phyloP scores from a whole-genome alignment of 2,329 filamentous ascomycete genomes.

The Phaeophleospora eucalypticola region DNA sequence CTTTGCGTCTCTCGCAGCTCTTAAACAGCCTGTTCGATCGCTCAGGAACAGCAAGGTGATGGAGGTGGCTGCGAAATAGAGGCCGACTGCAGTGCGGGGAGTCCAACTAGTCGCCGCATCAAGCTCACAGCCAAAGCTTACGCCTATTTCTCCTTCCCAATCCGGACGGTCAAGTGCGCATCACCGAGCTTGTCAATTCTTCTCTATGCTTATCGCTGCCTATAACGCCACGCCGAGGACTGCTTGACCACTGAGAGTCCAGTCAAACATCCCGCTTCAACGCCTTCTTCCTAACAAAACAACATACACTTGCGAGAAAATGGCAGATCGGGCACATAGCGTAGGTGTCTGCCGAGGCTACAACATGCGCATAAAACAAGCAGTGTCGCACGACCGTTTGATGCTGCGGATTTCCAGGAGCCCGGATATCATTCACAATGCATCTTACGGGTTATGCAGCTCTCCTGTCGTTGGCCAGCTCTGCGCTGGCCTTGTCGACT shows the following conservation, averaged over 20 bases:
- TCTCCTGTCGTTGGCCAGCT: background rate
- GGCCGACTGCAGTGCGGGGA: too few species aligned
- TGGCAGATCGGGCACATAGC: too few species aligned
- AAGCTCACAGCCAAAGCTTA: too few species aligned
- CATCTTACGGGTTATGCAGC: background rate
- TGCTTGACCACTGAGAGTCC: background rate
- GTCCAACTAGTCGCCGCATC: too few species aligned
- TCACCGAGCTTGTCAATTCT: background rate
- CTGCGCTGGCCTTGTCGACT: constrained; percentile 5
- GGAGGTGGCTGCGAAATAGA: too few species aligned
- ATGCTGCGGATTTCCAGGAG: background rate
- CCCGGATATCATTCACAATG: background rate
- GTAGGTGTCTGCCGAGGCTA: background rate
- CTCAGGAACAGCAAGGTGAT: too few species aligned
- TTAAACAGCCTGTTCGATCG: too few species aligned
- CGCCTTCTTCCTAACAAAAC: background rate
- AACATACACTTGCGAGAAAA: background rate
- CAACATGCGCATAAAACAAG: background rate
- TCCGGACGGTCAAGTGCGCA: too few species aligned
- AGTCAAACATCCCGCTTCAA: background rate
- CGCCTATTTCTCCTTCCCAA: background rate
- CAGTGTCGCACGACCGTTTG: background rate
- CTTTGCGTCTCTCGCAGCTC: too few species aligned
- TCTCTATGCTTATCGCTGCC: background rate
- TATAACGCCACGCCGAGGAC: background rate